Base-by-base conservation (phyloP, 2,329 filamentous ascomycete species). In the Gnomoniopsis smithogilvyi region DNA sequence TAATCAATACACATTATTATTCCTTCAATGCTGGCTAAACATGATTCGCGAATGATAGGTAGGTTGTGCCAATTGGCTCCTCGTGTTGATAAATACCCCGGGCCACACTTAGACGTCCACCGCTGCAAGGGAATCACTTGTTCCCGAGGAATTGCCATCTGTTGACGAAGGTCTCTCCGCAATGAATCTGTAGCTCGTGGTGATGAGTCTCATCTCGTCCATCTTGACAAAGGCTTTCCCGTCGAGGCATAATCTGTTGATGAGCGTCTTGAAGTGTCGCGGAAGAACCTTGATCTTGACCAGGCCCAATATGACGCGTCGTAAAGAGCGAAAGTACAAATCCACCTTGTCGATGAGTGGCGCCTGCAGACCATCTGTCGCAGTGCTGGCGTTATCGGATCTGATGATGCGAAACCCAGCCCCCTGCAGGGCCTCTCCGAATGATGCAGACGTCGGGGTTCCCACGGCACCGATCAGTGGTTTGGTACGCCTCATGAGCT, bases 221-320 rank as follows among this genome's bases (percentile, higher is more conserved):
- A 83, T 82, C 70, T 81, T 76, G 59, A 82, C 77, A 61, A 83
- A 83, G 0, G 80, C 80, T 68, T 81, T 72, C 1, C 80, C 80
- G 57, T 83, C 80, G 19, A 81, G 67, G 62, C 80, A 82, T 30
- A 83, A 67, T 11, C 80, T 74, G 64, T 83, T 79, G 67, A 83
- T 80, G 50, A 83, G 69, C 6, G 74, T 76, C 72, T 78, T 81
- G 71, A 82, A 82, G 65, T 83, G 80, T 46, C 68, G 70, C 14
- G 80, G 80, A 50, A 83, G 67, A 15, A 77, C 69, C 50, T 69
- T 76, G 51, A 81, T 30, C 64, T 76, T 78, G 46, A 81, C 78
- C 19, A 80, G 69, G 1, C 71, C 77, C 17, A 80, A 69, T 51
- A 83, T 80, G 33, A 80, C 66, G 64, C 77, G 76, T 34, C 79